Percentiles rank a stretch among this genome's conserved stretches.
These are phyloP conservation scores for Skeletonema marinoi DNA, from an alignment of 108 stramenopile species.

Conservation along the genomic window DNA sequence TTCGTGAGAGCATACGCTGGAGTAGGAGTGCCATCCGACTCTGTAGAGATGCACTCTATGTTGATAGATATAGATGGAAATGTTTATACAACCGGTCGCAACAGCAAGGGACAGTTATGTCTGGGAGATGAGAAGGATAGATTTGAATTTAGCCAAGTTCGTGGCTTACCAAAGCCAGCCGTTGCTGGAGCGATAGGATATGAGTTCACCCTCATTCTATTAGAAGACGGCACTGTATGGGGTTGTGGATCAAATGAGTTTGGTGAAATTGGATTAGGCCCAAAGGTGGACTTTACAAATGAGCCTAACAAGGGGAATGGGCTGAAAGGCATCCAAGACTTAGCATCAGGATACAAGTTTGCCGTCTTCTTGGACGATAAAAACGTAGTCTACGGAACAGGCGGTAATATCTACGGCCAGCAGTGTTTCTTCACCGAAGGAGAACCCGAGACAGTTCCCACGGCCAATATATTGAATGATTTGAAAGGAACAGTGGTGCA, in stretches of 20 bases:
- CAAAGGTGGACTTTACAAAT: conserved; percentile 6
- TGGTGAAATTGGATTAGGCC: conserved; percentile 48
- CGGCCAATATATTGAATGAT: conserved; percentile 1
- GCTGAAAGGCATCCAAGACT: conserved; percentile 10
- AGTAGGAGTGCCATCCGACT: conserved; percentile 13
- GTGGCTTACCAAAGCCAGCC: conserved; percentile 1
- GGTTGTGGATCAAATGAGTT: conserved; percentile 48
- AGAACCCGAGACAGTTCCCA: not conserved
- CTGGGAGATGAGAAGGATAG: conserved; percentile 14
- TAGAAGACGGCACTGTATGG: conserved; percentile 30
- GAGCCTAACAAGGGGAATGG: conserved; percentile 18
- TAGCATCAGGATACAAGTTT: conserved; percentile 47
- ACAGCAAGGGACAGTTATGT: conserved; percentile 24
- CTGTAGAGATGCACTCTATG: conserved; percentile 30
- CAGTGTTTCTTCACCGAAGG: conserved; percentile 45
- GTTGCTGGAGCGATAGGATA: conserved; percentile 35
- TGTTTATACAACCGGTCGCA: conserved; percentile 22
- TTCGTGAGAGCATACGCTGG: conserved; percentile 20
- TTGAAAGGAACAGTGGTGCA: not conserved
- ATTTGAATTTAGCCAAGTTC: conserved; percentile 12
- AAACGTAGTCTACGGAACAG: conserved; percentile 33
- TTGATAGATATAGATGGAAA: conserved; percentile 19
- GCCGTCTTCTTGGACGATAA: conserved; percentile 14
- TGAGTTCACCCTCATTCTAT: conserved; percentile 34
- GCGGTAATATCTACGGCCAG: conserved; percentile 47